These are phyloP conservation scores for Suhomyces prunicola DNA, from an alignment of 805 yeast genomes.

Conservation along the genomic window DNA sequence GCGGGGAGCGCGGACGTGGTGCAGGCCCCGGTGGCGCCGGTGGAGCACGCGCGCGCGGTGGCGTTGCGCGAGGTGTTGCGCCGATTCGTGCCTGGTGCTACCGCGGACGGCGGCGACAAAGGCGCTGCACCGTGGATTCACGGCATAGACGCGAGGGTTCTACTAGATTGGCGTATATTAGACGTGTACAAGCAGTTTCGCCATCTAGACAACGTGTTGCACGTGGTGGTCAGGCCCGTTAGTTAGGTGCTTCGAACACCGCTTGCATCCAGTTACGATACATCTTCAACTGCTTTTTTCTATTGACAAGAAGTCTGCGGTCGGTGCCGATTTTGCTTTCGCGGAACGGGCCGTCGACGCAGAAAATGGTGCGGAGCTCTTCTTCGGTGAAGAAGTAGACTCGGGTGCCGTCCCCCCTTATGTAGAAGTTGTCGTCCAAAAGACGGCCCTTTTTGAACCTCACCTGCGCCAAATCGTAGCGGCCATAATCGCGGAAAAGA, in stretches of 20 bases:
- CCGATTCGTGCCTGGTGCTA: neutral
- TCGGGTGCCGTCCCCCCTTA: conserved; percentile 96
- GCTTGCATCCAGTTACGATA: conserved; percentile 97
- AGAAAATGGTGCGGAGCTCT: conserved; percentile 73
- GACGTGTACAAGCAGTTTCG: conserved; percentile 34
- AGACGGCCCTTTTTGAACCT: conserved; percentile 86
- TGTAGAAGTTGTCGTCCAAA: conserved; percentile 89
- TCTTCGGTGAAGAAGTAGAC: conserved; percentile 97
- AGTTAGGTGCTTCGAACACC: conserved; percentile 49
- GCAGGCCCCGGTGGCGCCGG: conserved; percentile 22
- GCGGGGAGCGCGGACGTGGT: conserved; percentile 36
- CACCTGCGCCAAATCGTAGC: conserved; percentile 94
- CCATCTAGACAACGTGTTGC: conserved; percentile 37
- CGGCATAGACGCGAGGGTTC: conserved; percentile 24
- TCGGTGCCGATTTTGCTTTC: conserved; percentile 84
- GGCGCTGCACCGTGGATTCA: conserved; percentile 22
- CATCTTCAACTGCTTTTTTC: conserved; percentile 92
- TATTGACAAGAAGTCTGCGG: conserved; percentile 82
- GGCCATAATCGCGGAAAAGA: conserved; percentile 89
- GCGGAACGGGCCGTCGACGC: conserved; percentile 46
- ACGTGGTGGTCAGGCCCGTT: conserved; percentile 8
- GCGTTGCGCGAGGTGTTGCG: conserved; percentile 13
- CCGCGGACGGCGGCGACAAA: neutral
- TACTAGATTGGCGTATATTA: conserved; percentile 13
- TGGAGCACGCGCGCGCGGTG: conserved; percentile 2